Evolutionary conservation across 2,329 filamentous ascomycete genomes (phyloP), one percentile per base, ranked within the genome.

Genomic region (Calonectria leucothoes): DNA sequence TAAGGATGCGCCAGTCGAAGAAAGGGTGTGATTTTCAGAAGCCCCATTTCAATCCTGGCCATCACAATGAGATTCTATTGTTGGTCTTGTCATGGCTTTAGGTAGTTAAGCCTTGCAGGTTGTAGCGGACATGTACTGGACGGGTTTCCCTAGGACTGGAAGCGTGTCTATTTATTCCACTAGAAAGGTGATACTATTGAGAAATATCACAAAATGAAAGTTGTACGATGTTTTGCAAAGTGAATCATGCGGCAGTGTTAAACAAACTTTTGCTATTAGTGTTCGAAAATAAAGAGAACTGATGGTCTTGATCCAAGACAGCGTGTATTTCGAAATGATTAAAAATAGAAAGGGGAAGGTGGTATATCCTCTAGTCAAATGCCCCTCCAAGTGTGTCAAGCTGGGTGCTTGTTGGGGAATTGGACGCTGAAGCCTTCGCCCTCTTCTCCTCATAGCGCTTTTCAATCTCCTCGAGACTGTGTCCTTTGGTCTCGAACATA

Each of bases 401-500:
- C 20, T 42, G 29, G 25, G 48, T 51, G 33, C 35, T 61, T 5
- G 55, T 61, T 29, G 55, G 33, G 6, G 33, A 61, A 29, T 17
- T 61, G 25, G 55, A 61, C 2, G n/a, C 39, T 0, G 23, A 33
- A 2, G 42, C 39, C 23, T 39, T 76, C 0, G 67, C 48, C 8
- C 29, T 64, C 1, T 23, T 61, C 8, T 74, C 35, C 0, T 66
- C 70, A 20, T 80, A 75, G 7, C 71, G 63, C 20, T 75, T 73
- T 31, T 80, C 78, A 14, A 88, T 87, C 10, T 82, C 84, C 39
- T 87, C 85, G 1, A 88, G 79, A 23, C 82, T 85, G 12, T 82
- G 81, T 0, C 86, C 86, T 11, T 83, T 81, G 0, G 87, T 88
- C 79, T 88, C 87, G 0, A 79, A 79, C 87, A 88, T 88, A 68